Base-by-base conservation (phyloP, 306 rosid species). In the Fragaria vesca region DNA sequence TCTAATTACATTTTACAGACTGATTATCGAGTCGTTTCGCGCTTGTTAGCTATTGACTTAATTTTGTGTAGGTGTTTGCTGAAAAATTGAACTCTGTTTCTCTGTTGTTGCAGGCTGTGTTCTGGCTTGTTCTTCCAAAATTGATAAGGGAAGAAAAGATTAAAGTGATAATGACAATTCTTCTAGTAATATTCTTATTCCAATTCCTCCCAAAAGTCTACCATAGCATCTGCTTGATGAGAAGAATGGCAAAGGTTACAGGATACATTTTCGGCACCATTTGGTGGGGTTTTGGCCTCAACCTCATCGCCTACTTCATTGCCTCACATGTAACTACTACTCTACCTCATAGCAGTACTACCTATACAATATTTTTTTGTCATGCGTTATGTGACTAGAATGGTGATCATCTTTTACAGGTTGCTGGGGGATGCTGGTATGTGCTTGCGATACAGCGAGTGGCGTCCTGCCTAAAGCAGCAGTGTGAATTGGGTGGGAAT, bases 341-440 rank as follows among this genome's bases (percentile, higher is more conserved):
- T 43, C 20, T 18, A 32, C 65, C 48, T 4, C 66, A 8, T 4
- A 16, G 20, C 4, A 34, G 10, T 36, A 17, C 55, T 12, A 46
- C 24, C 46, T 66, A 2, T 12, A 73, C 17, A 36, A 20, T 38
- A 38, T 38, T 38, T 38, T 38, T 32, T 32, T 43, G 43, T 30
- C 18, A 32, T 5, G 15, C 3, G 18, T 66, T 16, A 17, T 26
- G 46, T 34, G 69, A 36, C 77, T 5, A 11, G 2, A 38, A 38
- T 55, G 10, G 34, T 20, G 30, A 73, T 43, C 15, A 6, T 75
- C 66, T 15, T 34, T 74, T 20, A 46, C 55, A 95, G 99, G 99
- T 96, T 75, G 99, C 99, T 2, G 99, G 99, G 81, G 99, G 99
- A 65, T 96, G 99, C 78, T 96, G 99, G 99, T 96, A 96, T 81